Evolutionary conservation across 73 alveolate species (phyloP).

Genomic region (Tetrahymena borealis): DNA sequence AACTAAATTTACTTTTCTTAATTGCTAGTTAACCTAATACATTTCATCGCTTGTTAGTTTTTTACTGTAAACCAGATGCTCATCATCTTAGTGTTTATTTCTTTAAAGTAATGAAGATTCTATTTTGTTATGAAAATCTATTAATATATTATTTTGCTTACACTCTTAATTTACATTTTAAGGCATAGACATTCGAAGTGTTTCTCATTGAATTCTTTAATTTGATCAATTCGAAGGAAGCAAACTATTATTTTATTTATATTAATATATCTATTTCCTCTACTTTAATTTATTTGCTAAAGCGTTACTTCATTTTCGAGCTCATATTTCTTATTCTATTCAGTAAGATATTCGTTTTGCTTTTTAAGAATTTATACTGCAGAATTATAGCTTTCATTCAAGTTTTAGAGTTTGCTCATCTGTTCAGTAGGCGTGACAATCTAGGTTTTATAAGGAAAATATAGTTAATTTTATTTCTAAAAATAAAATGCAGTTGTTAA

Average conservation of each 20-base stretch:
- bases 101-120: no score
- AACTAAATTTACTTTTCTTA: no score
- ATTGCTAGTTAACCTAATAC: no score
- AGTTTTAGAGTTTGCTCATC: not conserved
- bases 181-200: not conserved
- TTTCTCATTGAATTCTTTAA: not conserved
- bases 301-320: not conserved
- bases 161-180: not conserved
- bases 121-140: no score
- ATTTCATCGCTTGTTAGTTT: no score
- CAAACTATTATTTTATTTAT: not conserved
- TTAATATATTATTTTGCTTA: no score
- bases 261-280: no score
- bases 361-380: not conserved
- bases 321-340: not conserved
- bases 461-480: not conserved
- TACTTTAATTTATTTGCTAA: not conserved
- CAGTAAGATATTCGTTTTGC: not conserved
- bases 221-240: not conserved
- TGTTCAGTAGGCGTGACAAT: constrained; percentile 39
- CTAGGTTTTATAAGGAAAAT: not conserved
- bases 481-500: no score
- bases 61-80: no score
- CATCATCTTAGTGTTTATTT: no score
- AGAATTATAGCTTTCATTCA: not conserved